These are phyloP conservation scores for Arabidopsis suecica DNA, from an alignment of 345 rosid genomes.

Conservation along the genomic window DNA sequence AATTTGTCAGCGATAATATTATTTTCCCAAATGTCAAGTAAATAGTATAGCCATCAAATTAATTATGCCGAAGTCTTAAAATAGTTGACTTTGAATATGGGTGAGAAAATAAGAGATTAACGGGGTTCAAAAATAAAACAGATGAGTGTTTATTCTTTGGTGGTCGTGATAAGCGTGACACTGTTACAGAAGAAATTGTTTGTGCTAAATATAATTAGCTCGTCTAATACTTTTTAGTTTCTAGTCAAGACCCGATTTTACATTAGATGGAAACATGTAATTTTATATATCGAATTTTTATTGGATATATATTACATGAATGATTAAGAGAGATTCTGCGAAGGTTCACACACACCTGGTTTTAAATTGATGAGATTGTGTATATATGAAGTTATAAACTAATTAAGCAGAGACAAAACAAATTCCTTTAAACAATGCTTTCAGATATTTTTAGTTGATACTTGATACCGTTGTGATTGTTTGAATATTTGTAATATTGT, in stretches of 20 bases:
- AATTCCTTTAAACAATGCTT: background rate
- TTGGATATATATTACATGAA: background rate
- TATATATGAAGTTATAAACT: background rate
- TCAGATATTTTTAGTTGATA: background rate
- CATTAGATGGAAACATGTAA: background rate
- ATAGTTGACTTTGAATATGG: conserved; percentile 22
- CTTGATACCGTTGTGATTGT: background rate
- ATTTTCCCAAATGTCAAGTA: conserved; percentile 16
- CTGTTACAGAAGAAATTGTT: background rate
- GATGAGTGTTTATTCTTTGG: background rate
- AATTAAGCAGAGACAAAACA: background rate
- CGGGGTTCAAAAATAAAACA: background rate
- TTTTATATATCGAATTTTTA: background rate
- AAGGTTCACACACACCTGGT: background rate
- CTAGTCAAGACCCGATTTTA: background rate
- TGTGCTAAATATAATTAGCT: background rate
- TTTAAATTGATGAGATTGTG: conserved; percentile 2
- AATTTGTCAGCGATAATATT: conserved; percentile 3
- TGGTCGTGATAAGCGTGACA: background rate
- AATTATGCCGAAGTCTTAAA: background rate
- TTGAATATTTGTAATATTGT: background rate
- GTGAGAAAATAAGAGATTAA: background rate
- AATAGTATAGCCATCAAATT: conserved; percentile 19
- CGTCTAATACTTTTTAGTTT: background rate
- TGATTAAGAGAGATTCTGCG: background rate